Conservation (phyloP, 176 grass and related monocot genomes). For the Rhynchospora pubera region DNA sequence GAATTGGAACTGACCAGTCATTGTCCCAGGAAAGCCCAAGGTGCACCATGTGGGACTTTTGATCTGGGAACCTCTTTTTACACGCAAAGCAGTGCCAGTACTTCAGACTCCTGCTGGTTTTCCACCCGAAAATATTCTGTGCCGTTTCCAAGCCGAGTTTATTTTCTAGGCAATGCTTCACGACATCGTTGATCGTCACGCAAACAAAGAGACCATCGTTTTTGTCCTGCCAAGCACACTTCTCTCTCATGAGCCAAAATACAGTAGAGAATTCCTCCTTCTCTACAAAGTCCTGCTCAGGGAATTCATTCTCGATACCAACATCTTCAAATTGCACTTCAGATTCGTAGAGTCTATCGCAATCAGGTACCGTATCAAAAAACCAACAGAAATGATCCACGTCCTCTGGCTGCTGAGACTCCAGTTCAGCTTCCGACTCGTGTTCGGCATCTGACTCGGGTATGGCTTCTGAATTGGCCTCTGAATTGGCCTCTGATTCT, state of each 20-base stretch:
- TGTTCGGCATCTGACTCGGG: too few species aligned
- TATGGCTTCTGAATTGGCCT: too few species aligned
- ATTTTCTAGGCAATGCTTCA: neutral
- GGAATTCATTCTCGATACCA: too few species aligned
- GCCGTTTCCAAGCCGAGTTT: neutral
- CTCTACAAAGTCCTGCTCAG: neutral
- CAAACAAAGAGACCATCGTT: neutral
- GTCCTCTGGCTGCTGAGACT: too few species aligned
- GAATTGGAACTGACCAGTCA: neutral
- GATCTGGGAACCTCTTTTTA: neutral
- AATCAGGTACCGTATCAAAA: too few species aligned
- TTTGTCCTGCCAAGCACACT: neutral
- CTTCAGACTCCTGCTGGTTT: neutral
- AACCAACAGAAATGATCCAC: too few species aligned
- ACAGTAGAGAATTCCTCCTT: neutral
- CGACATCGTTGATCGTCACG: neutral
- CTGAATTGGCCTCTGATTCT: too few species aligned
- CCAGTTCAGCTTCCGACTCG: too few species aligned
- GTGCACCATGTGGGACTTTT: neutral
- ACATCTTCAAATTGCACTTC: too few species aligned
- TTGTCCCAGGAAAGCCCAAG: neutral
- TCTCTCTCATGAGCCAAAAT: neutral
- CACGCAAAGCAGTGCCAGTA: neutral
- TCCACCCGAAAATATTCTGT: neutral
- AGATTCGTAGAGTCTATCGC: too few species aligned